Evolutionary conservation across 2,329 filamentous ascomycete species (phyloP), one percentile per base, ranked within the genome.

Genomic region (Mollisia scopiformis): DNA sequence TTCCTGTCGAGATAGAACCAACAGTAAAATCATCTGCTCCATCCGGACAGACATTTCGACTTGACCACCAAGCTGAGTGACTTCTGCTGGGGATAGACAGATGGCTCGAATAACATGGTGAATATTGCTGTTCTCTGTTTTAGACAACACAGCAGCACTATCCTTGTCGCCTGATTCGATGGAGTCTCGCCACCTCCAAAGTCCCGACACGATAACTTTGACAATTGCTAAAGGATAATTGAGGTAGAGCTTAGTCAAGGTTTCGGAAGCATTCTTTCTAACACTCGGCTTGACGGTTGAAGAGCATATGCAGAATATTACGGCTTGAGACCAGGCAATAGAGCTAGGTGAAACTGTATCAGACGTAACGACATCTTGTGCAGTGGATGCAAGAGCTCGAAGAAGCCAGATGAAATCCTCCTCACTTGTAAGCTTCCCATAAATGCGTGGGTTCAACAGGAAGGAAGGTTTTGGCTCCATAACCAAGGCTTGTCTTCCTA

Each of bases 391-490:
- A 52, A 98, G 79, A 30, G 92, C 89, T 65, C 87, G 85, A 43
- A 88, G 79, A 55, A 91, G 83, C 91, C 95, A 97, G 57, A 79
- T 80, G 21, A 93, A 79, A 69, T 99, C 95, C 56, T 93, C 90
- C 58, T 89, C 87, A 0, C 81, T 77, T 2, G 83, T 82, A 25
- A 97, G 71, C 72, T 97, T 97, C 37, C 88, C 88, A 76, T 95
- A 98, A 5, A 97, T 86, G 63, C 91, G 89, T 33, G 90, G 84
- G 70, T 91, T 97, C 6, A 98, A 81, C 21, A 98, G 79, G 74
- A 96, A 95, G 0, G 94, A 96, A 14, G 91, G 88, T 73, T 96
- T 97, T 0, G 91, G 88, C n/a, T 88, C 87, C 37, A 88, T 75
- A 1, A 82, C 81, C 62, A 96, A 80, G 11, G 86, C 86, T 68